Base-by-base conservation (phyloP, 495 filamentous ascomycete genomes). In the Schizothecium vesticola region DNA sequence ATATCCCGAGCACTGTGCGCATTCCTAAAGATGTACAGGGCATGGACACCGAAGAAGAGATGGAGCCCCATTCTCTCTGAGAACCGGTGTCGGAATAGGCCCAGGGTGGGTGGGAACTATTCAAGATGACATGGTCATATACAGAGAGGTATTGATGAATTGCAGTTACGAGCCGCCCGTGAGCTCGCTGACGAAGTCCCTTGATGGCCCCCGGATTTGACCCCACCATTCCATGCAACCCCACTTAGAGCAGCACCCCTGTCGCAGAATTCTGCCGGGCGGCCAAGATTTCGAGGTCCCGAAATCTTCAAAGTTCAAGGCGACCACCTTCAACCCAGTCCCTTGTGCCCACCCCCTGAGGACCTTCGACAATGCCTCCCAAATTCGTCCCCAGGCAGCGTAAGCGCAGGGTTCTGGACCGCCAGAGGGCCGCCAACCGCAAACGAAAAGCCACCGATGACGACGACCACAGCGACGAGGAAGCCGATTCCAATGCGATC, bases 381-480 rank as follows among this genome's bases (percentile, higher is more conserved):
- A 91, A 90, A 79, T 95, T 92, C 71, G 85, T 90, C 2, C 89
- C 92, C 11, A 83, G 92, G 63, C 87, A 92, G 81, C 88, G 92
- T 60, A 96, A 97, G 79, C 92, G 93, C 71, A 90, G 87, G 67
- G 83, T 83, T 8, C 76, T 86, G 22, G 85, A 84, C n/a, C 83
- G 87, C 22, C 68, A 82, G 71, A 80, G 84, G 70, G 83, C 85
- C 60, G 43, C 43, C 43, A 51, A 51, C 43, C 75, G 83, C 61
- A 77, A 83, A 55, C 72, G 75, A 63, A 77, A 56, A 3, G 69
- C 70, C 8, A 76, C 76, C 29, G 72, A 79, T 51, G 75, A 63
- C 68, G 74, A 73, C 22, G 72, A 78, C 29, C 72, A 79, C 51
- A 75, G 61, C 69, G 74, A 74, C n/a, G 72, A 78, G 55, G 72